These are phyloP conservation scores for Plasmodium malariae DNA, from an alignment of 169 alveolate species.

Conservation along the genomic window DNA sequence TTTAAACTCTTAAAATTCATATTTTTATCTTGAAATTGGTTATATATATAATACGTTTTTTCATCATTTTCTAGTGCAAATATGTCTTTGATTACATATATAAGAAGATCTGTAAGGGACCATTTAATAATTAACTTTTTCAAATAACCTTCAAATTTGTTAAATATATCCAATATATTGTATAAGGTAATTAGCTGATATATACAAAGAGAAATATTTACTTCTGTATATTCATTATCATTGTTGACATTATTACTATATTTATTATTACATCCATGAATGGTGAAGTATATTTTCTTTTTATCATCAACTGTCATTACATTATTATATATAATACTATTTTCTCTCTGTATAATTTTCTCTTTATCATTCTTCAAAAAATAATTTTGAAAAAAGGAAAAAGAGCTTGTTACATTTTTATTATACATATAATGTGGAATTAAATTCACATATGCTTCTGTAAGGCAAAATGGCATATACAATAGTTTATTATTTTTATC, in stretches of 20 bases:
- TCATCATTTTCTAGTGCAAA: conserved; percentile 8
- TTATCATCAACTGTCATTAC: conserved; percentile 5
- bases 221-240: neutral
- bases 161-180: conserved; percentile 32
- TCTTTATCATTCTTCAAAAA: conserved; percentile 40
- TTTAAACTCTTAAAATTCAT: conserved; percentile 29
- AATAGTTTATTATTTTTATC: conserved; percentile 68
- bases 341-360: conserved; percentile 38
- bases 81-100: conserved; percentile 27
- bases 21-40: conserved; percentile 5
- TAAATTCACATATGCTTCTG: conserved; percentile 20
- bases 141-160: conserved; percentile 20
- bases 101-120: conserved; percentile 28
- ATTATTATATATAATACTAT: conserved; percentile 34
- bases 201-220: conserved; percentile 38
- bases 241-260: neutral
- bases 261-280: no score
- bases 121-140: conserved; percentile 29
- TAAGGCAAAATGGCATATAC: conserved; percentile 50
- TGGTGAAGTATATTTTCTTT: neutral
- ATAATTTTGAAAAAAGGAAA: conserved; percentile 54
- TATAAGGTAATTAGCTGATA: conserved; percentile 42
- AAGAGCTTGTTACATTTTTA: conserved; percentile 23
- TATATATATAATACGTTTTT: conserved; percentile 6
- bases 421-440: conserved; percentile 8